phyloP scores from a whole-genome alignment of 2,329 filamentous ascomycete species.

The Graphilbum sp. region DNA sequence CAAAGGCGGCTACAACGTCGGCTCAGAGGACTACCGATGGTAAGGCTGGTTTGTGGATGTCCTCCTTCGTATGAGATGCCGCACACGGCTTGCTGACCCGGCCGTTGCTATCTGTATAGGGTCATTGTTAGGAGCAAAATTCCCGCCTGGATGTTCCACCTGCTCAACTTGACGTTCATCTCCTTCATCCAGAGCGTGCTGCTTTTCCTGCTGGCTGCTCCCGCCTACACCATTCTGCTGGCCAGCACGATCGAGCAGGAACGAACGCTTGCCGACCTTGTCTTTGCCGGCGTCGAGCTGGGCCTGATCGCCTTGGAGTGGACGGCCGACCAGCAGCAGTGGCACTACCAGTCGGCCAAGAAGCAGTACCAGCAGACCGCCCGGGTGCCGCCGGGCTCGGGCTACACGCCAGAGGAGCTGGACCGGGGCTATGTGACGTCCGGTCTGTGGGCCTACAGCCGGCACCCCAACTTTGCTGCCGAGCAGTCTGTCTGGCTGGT shows the following conservation, averaged over 20 bases:
- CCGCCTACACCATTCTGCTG: conserved; percentile 71
- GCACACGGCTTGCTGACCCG: too few relatives aligned
- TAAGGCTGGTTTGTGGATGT: conserved; percentile 12
- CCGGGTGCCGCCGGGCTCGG: conserved; percentile 42
- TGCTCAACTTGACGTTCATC: conserved; percentile 86
- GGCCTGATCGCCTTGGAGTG: conserved; percentile 48
- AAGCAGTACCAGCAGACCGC: conserved; percentile 55
- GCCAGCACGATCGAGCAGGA: conserved; percentile 44
- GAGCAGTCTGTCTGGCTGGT: conserved; percentile 84
- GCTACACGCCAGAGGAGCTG: conserved; percentile 55
- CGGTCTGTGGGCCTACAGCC: conserved; percentile 73
- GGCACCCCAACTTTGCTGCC: conserved; percentile 88
- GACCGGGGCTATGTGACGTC: conserved; percentile 77
- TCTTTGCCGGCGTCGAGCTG: conserved; percentile 29
- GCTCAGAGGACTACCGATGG: conserved; percentile 93
- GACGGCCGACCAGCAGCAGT: conserved; percentile 85
- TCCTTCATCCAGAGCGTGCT: conserved; percentile 68
- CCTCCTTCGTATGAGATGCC: too few relatives aligned
- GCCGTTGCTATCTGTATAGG: too few relatives aligned
- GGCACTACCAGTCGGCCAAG: conserved; percentile 77
- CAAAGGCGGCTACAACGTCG: conserved; percentile 76
- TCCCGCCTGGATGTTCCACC: conserved; percentile 50
- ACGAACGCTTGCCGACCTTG: conserved; percentile 27
- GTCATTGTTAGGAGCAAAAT: conserved; percentile 52
- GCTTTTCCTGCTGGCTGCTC: conserved; percentile 56